Evolutionary conservation across 345 rosid genomes (phyloP), one percentile per base, ranked within the genome.

Genomic region (Acer negundo): DNA sequence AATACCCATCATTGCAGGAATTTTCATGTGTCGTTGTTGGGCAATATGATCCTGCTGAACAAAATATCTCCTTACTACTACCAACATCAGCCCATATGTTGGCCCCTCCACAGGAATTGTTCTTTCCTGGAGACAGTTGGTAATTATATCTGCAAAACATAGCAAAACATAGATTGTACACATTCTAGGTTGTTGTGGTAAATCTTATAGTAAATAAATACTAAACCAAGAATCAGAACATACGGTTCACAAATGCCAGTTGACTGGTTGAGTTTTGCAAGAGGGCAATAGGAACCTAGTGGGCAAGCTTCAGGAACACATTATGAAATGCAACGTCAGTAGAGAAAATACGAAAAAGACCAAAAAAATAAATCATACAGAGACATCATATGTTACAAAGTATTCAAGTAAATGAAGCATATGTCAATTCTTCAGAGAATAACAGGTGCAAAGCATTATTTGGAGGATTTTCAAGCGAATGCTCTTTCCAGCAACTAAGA

Each of bases 81-180:
- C 46, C 78, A 67, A 92, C 81, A 86, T 94, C 97, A 1, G 97
- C 94, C 99, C 99, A 96, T 71, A 90, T 78, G 75, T 96, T 88
- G 79, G 99, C 98, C 68, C 98, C 98, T 75, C 99, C 98, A 80
- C 99, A 96, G 31, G 94, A 88, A 81, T 91, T 97, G 86, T 89
- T 87, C 80, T 67, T 13, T 76, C 90, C 95, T n/a, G 90, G 85
- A 77, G 97, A 95, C 47, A 89, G 82, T 64, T 92, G 99, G 84
- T 96, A 96, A 75, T 77, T 76, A 63, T 96, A 96, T 82, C 99
- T 94, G 90, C 68, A 89, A 72, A 53, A 61, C 74, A 73, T 51
- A 62, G 31, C 46, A 22, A 55, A 10, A 71, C 24, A 24, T 22
- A 42, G n/a, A 19, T 64, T 42, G 73, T 53, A 31, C 49, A 66